A percentile compares a stretch with the other conserved stretches of the same genome.
Evolutionary conservation across 768 basidiomycete genomes (phyloP).

Genomic region (Phaffia australis): DNA sequence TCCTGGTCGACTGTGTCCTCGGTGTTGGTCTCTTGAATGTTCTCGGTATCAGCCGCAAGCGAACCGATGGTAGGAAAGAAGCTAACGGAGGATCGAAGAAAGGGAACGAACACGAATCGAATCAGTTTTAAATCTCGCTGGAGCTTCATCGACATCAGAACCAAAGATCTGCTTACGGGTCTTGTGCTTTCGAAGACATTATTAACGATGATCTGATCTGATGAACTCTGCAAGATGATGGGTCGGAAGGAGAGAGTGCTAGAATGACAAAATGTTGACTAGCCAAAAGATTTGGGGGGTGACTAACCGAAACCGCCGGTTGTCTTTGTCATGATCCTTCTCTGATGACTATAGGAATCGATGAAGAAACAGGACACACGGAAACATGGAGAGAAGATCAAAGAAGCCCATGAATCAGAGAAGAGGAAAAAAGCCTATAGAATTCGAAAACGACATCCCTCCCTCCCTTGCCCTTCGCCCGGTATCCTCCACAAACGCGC

Average conservation of each 20-base stretch:
- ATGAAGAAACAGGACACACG: slow-evolving; percentile 61
- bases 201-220: too few species aligned
- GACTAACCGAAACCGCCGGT: background rate
- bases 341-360: slow-evolving; percentile 69
- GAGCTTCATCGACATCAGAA: background rate
- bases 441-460: background rate
- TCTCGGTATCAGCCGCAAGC: slow-evolving; percentile 43
- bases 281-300: background rate
- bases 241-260: background rate
- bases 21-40: slow-evolving; percentile 39
- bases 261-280: background rate
- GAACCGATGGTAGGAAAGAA: slow-evolving; percentile 54
- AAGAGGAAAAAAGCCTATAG: background rate
- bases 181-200: slow-evolving; percentile 14
- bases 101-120: background rate
- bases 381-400: background rate
- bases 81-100: background rate
- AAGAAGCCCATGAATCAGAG: slow-evolving; percentile 1
- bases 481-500: background rate
- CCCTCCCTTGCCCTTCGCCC: background rate
- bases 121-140: background rate
- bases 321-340: background rate
- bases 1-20: slow-evolving; percentile 34
- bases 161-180: background rate
- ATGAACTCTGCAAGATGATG: too few species aligned